Conservation (phyloP, 2,329 filamentous ascomycete genomes). For the Hawksworthiomyces lignivorus region DNA sequence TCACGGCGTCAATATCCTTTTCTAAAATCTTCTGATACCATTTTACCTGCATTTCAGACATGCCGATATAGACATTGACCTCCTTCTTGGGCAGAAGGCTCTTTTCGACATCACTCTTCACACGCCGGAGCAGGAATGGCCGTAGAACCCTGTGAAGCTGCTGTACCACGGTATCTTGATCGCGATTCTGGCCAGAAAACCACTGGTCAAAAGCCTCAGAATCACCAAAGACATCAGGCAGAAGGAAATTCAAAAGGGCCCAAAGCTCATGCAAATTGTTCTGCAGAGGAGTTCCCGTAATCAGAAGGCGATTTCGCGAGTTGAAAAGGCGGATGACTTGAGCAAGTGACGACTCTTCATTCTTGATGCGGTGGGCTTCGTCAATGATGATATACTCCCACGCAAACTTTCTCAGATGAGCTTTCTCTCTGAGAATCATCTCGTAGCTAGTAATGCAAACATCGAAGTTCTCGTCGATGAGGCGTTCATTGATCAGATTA, state of each 20-base stretch:
- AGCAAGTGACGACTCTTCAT: constrained; percentile 93
- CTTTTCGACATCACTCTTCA: constrained; percentile 98
- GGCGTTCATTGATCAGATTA: constrained; percentile 76
- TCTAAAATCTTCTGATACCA: constrained; percentile 99
- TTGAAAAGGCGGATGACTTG: constrained; percentile 96
- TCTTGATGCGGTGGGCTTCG: constrained; percentile 97
- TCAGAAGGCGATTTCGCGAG: constrained; percentile 88
- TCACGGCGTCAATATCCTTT: constrained; percentile 98
- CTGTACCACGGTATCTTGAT: constrained; percentile 93
- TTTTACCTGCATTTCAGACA: constrained; percentile 98
- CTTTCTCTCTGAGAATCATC: constrained; percentile 94
- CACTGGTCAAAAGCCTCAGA: constrained; percentile 95
- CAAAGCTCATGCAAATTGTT: constrained; percentile 98
- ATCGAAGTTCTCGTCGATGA: constrained; percentile 94
- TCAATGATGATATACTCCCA: constrained; percentile 99
- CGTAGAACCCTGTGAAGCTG: constrained; percentile 89
- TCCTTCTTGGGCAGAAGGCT: constrained; percentile 96
- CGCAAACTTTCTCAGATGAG: constrained; percentile 91
- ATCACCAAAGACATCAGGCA: constrained; percentile 98
- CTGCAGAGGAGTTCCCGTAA: constrained; percentile 92
- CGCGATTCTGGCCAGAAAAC: constrained; percentile 85
- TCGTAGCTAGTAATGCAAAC: constrained; percentile 98
- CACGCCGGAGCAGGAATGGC: constrained; percentile 88
- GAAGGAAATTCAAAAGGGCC: constrained; percentile 92
- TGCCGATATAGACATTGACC: constrained; percentile 91